phyloP scores from a whole-genome alignment of 768 basidiomycete species.

The Mycena galopus region DNA sequence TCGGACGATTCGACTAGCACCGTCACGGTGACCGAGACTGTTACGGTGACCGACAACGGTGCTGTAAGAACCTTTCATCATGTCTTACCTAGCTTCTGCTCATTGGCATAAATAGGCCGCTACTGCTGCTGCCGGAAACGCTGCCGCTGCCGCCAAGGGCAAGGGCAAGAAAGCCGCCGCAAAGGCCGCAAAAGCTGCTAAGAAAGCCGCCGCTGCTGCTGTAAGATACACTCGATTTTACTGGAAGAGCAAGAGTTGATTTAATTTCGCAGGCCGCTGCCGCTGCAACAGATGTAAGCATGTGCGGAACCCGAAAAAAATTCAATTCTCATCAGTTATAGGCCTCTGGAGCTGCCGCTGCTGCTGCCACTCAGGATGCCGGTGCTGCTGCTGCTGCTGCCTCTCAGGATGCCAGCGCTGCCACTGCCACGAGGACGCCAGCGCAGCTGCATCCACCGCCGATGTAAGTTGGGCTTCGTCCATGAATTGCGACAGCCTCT shows the following conservation, averaged over 20 bases:
- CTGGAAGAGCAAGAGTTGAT: neutral
- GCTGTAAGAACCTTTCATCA: constrained; percentile 22
- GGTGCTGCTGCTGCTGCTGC: neutral
- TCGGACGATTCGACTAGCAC: neutral
- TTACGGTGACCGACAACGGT: constrained; percentile 37
- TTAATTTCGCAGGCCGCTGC: neutral
- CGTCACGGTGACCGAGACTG: constrained; percentile 37
- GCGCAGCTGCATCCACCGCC: neutral
- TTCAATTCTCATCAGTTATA: too few relatives aligned
- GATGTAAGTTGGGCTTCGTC: neutral
- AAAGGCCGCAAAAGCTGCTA: constrained; percentile 4
- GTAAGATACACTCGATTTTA: neutral
- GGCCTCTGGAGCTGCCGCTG: neutral
- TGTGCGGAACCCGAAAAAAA: too few relatives aligned
- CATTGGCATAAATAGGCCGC: constrained; percentile 18
- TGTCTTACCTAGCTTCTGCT: neutral
- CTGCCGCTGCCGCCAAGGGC: constrained; percentile 5
- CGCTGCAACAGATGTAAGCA: too few relatives aligned
- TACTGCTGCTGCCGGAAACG: constrained; percentile 16
- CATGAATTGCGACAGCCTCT: neutral
- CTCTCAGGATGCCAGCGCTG: neutral
- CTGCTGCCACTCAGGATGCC: neutral
- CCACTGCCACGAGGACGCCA: neutral
- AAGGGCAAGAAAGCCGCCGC: neutral
- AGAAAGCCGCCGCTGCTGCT: constrained; percentile 3